Percentiles rank a stretch among this genome's conserved stretches.
Evolutionary conservation across 495 filamentous ascomycete species (phyloP).

Genomic region (Terfezia claveryi): DNA sequence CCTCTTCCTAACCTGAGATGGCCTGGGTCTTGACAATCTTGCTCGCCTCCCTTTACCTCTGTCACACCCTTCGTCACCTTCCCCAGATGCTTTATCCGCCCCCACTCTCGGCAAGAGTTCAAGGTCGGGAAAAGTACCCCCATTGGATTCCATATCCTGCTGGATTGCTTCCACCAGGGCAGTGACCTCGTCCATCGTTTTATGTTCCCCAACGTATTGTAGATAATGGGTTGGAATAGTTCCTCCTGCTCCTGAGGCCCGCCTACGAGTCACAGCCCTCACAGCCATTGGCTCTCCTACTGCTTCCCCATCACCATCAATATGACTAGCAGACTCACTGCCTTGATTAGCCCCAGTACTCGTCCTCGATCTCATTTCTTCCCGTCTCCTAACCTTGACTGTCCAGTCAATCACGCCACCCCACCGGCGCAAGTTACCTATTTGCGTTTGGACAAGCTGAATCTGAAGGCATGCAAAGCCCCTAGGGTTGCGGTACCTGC

Average conservation of each 20-base stretch:
- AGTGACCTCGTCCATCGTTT: constrained; percentile 17
- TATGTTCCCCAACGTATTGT: constrained; percentile 8
- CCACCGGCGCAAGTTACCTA: constrained; percentile 39
- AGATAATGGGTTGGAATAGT: background rate
- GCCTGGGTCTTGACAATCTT: background rate
- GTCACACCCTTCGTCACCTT: background rate
- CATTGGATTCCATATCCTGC: constrained; percentile 16
- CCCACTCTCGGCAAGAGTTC: constrained; percentile 17
- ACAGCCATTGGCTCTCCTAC: constrained; percentile 5
- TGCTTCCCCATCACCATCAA: constrained; percentile 12
- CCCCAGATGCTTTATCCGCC: background rate
- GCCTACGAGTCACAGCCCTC: constrained; percentile 1
- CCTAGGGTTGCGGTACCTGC: constrained; percentile 38
- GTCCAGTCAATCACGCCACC: constrained; percentile 25
- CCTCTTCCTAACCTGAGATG: background rate
- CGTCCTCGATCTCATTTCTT: constrained; percentile 19
- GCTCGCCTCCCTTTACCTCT: background rate
- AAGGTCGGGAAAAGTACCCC: constrained; percentile 19
- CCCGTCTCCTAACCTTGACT: constrained; percentile 34
- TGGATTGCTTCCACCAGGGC: constrained; percentile 16
- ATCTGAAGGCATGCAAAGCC: constrained; percentile 38
- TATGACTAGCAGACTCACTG: constrained; percentile 1
- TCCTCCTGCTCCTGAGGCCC: constrained; percentile 12
- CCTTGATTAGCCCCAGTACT: background rate
- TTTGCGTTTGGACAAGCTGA: constrained; percentile 33